These are phyloP conservation scores for Fusarium domesticum DNA, from an alignment of 2,329 filamentous ascomycete species.

Conservation along the genomic window DNA sequence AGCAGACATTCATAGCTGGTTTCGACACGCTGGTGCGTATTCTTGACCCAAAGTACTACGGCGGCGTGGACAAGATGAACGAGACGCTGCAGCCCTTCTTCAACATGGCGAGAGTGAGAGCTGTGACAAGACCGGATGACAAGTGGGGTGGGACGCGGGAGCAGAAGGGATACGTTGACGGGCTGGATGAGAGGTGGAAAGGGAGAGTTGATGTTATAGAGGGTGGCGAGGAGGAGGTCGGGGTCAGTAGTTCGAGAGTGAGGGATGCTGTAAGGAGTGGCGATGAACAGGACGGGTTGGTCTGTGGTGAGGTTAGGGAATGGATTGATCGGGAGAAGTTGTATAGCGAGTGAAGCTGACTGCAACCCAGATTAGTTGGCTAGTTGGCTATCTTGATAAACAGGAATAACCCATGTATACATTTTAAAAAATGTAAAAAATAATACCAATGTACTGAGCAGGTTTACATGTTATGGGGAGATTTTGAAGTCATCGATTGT, in stretches of 20 bases:
- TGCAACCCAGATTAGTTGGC: constrained; percentile 21
- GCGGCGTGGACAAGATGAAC: constrained; percentile 39
- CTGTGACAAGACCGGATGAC: constrained; percentile 61
- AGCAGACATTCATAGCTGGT: constrained; percentile 67
- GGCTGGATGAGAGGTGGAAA: constrained; percentile 56
- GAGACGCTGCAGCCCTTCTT: constrained; percentile 62
- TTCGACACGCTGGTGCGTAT: constrained; percentile 75
- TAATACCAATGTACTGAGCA: no score
- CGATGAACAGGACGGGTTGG: constrained; percentile 49
- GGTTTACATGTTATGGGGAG: no score
- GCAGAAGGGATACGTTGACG: constrained; percentile 51
- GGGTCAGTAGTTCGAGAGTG: constrained; percentile 61
- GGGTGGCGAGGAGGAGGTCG: constrained; percentile 41
- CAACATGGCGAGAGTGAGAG: constrained; percentile 55
- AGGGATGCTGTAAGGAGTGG: constrained; percentile 52
- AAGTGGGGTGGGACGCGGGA: constrained; percentile 52
- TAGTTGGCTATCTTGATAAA: neutral
- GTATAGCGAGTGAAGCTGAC: no score
- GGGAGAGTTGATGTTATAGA: constrained; percentile 58
- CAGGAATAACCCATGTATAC: neutral
- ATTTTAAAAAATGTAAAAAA: no score
- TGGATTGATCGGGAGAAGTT: constrained; percentile 58
- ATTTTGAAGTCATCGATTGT: no score
- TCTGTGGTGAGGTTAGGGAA: constrained; percentile 52
- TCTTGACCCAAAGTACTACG: constrained; percentile 70